These are phyloP conservation scores for Tolypocladium tropicale DNA, from an alignment of 2,329 filamentous ascomycete species.

Conservation along the genomic window DNA sequence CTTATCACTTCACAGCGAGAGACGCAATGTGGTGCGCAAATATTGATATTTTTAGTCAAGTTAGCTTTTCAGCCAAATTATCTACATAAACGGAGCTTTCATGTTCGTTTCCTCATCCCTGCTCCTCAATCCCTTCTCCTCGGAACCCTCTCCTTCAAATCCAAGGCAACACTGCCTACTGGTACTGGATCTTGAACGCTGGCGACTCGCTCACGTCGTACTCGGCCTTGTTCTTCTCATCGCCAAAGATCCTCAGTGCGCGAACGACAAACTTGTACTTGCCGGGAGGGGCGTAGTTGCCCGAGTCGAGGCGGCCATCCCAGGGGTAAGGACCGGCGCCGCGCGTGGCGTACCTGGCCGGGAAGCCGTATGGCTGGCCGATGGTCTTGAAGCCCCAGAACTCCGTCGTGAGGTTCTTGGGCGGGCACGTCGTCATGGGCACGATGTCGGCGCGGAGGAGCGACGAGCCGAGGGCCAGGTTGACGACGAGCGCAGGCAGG, in stretches of 20 bases:
- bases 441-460: constrained; percentile 34
- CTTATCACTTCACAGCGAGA: not conserved
- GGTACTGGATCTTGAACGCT: constrained; percentile 35
- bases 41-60: not conserved
- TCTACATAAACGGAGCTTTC: not conserved
- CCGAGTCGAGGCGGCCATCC: constrained; percentile 36
- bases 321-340: constrained; percentile 20
- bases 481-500: constrained; percentile 29
- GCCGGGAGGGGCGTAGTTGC: constrained; percentile 36
- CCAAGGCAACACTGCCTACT: constrained; percentile 1
- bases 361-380: constrained; percentile 32
- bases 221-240: constrained; percentile 29
- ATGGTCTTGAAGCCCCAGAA: constrained; percentile 28
- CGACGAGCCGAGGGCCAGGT: constrained; percentile 34
- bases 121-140: not conserved
- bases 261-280: constrained; percentile 38
- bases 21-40: not conserved
- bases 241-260: constrained; percentile 41
- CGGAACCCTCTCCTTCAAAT: not conserved
- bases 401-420: constrained; percentile 17
- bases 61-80: not conserved
- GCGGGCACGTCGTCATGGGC: constrained; percentile 19
- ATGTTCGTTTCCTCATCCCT: not conserved
- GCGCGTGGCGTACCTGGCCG: constrained; percentile 21
- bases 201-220: constrained; percentile 35